Evolutionary conservation across 768 basidiomycete genomes (phyloP), one percentile per base, ranked within the genome.

Genomic region (Mycena albidolilacea): DNA sequence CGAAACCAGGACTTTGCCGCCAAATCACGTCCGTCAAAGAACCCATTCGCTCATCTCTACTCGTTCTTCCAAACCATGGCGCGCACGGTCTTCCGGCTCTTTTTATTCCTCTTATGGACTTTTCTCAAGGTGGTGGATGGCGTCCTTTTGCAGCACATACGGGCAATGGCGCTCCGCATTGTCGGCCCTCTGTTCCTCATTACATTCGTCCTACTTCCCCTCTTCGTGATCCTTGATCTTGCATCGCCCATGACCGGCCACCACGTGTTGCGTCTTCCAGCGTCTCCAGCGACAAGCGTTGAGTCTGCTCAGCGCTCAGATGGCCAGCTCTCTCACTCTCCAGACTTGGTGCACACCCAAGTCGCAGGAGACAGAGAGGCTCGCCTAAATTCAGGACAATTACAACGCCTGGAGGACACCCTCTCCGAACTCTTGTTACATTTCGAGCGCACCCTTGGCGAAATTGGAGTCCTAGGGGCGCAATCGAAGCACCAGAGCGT

Each of bases 261-360:
- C 52, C 52, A 54, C 21, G 23, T 61, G 41, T 62, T 62, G 44
- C 61, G 30, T 1, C 23, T 62, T 21, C 61, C 61, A 3, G 23
- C 23, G 2, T 23, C 23, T 23, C 23, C 23, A 23, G 55, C 55
- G 55, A 35, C 55, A 57, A 35, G 30, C 55, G 46, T 23, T 4
- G 41, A 7, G 17, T 39, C 61, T 37, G 55, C 30, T 57, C 44
- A 17, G 59, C 37, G 57, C 57, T 19, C 37, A 7, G 35, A 21
- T n/a, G n/a, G 39, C 58, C 6, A 21, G 52, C 58, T n/a, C 60
- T 8, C 19, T 23, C n/a, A n/a, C 60, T 23, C 60, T 61, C 60
- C 10, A 90, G 92, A 23, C 61, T 80, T 84, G 15, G 87, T 91
- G 72, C 86, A 85, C 55, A 82, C 84, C 5, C 86, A 86, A 60